Evolutionary conservation across 768 basidiomycete species (phyloP).

Genomic region (Russula lepida): DNA sequence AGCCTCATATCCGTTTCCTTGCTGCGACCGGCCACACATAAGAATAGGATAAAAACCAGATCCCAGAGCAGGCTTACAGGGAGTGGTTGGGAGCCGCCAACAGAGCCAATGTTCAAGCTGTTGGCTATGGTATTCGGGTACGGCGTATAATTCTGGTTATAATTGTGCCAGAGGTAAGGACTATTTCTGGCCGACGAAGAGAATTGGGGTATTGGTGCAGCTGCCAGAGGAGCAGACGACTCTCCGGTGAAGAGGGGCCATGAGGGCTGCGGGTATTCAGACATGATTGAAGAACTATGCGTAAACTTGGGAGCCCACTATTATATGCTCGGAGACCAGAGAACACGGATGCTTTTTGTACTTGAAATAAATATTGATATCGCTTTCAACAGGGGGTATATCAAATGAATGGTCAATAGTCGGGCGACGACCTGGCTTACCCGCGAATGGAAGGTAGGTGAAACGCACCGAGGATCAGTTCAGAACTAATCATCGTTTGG

Average conservation of each 20-base stretch:
- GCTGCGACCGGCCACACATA: neutral
- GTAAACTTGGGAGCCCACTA: neutral
- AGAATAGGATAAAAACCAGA: neutral
- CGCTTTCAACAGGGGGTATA: neutral
- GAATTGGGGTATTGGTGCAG: neutral
- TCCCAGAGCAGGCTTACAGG: neutral
- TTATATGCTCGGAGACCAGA: neutral
- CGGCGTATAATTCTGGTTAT: neutral
- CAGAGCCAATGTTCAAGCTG: neutral
- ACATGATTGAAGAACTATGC: neutral
- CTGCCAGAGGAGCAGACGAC: neutral
- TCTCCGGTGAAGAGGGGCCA: neutral
- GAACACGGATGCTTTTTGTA: too few species aligned
- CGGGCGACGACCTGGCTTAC: neutral
- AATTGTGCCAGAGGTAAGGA: neutral
- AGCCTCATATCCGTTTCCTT: neutral
- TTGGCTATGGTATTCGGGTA: neutral
- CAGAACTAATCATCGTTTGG: neutral
- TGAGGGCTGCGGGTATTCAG: neutral
- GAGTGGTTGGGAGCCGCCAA: neutral
- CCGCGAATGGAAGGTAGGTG: neutral
- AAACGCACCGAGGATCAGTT: neutral
- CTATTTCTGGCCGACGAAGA: neutral
- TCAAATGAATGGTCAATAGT: neutral
- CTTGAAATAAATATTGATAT: neutral